phyloP scores from a whole-genome alignment of 768 basidiomycete species.

The Panellus pusillus region DNA sequence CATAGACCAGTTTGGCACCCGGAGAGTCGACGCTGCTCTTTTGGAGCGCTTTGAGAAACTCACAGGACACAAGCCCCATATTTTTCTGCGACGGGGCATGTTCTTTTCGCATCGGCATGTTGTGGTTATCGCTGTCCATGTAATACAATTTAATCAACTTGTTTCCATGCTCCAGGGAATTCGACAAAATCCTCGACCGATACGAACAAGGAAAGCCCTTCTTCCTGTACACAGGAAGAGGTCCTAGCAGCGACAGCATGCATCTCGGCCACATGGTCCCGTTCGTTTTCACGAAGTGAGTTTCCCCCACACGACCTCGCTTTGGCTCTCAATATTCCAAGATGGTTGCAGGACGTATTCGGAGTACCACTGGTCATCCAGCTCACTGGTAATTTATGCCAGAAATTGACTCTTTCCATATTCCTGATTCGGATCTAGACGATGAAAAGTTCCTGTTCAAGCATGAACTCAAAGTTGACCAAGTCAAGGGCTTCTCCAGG shows the following conservation, averaged over 20 bases:
- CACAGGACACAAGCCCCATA: constrained; percentile 86
- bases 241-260: constrained; percentile 95
- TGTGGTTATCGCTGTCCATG: background rate
- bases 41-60: constrained; percentile 88
- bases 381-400: constrained; percentile 68
- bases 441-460: constrained; percentile 99
- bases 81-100: constrained; percentile 85
- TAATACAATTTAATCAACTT: constrained; percentile 10
- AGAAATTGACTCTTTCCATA: background rate
- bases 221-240: constrained; percentile 96
- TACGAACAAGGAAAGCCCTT: constrained; percentile 98
- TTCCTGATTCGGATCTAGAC: constrained; percentile 46
- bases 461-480: constrained; percentile 87
- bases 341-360: constrained; percentile 97
- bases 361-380: constrained; percentile 93
- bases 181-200: constrained; percentile 90
- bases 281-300: constrained; percentile 94
- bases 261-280: constrained; percentile 98
- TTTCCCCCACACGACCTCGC: constrained; percentile 1
- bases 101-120: constrained; percentile 97
- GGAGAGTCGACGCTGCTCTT: constrained; percentile 70
- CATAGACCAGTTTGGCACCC: constrained; percentile 90
- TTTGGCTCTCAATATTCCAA: constrained; percentile 29
- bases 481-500: constrained; percentile 77
- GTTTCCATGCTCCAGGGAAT: constrained; percentile 62